phyloP scores from a whole-genome alignment of 1,139 yeast genomes.

The Casaregolazyma suthepensis region DNA sequence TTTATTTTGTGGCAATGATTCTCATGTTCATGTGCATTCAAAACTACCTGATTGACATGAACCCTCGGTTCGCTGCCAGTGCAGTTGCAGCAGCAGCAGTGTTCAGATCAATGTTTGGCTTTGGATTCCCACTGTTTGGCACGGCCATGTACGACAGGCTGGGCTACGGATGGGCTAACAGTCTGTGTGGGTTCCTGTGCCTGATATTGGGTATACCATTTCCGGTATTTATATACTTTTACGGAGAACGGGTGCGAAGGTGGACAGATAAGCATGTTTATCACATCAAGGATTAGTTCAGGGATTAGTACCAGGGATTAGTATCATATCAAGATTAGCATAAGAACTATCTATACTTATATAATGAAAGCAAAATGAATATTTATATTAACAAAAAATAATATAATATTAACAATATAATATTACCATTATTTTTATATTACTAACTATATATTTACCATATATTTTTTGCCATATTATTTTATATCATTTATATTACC shows the following conservation, averaged over 20 bases:
- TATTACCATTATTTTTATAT: too few relatives aligned
- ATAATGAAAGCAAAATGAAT: too few relatives aligned
- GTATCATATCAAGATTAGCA: too few relatives aligned
- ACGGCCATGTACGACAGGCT: slow-evolving; percentile 29
- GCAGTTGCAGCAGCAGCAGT: slow-evolving; percentile 56
- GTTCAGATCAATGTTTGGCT: slow-evolving; percentile 53
- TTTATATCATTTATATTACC: too few relatives aligned
- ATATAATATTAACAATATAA: not conserved
- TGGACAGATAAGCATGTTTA: slow-evolving; percentile 43
- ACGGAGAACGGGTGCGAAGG: slow-evolving; percentile 49
- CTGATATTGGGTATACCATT: slow-evolving; percentile 56
- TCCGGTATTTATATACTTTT: slow-evolving; percentile 50
- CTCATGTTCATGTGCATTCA: slow-evolving; percentile 57
- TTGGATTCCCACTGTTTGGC: slow-evolving; percentile 41
- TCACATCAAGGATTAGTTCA: slow-evolving; percentile 16
- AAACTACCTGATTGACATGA: slow-evolving; percentile 58
- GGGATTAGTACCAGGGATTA: too few relatives aligned
- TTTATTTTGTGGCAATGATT: slow-evolving; percentile 53
- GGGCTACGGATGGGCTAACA: slow-evolving; percentile 64
- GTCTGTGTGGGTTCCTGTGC: slow-evolving; percentile 52
- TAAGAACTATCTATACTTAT: not conserved
- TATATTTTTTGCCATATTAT: too few relatives aligned
- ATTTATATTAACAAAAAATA: too few relatives aligned
- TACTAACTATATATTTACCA: too few relatives aligned
- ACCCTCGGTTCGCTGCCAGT: slow-evolving; percentile 56